Evolutionary conservation across 169 alveolate genomes (phyloP).

Genomic region (Plasmodium billcollinsi): DNA sequence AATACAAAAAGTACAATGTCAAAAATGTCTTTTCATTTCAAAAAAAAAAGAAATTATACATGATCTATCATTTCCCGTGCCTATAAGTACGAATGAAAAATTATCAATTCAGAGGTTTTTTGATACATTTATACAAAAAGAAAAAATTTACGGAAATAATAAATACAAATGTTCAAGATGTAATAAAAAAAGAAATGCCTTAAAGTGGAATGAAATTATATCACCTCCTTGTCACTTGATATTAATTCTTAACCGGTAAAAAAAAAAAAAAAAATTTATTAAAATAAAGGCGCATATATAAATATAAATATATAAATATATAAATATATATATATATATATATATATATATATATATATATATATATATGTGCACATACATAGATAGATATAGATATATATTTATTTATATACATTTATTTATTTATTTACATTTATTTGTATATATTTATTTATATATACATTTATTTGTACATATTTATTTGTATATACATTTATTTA

Average conservation of each 20-base stretch:
- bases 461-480: too few species aligned
- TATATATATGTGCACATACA: too few species aligned
- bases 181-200: slow-evolving; percentile 83
- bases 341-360: background rate
- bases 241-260: slow-evolving; percentile 82
- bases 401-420: background rate
- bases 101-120: slow-evolving; percentile 83
- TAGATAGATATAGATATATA: background rate
- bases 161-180: slow-evolving; percentile 84
- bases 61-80: slow-evolving; percentile 83
- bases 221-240: slow-evolving; percentile 90
- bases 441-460: too few species aligned
- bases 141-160: slow-evolving; percentile 85
- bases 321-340: background rate
- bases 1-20: slow-evolving; percentile 84
- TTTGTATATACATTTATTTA: too few species aligned
- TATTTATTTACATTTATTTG: too few species aligned
- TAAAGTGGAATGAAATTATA: slow-evolving; percentile 86
- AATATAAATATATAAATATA: too few species aligned
- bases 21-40: slow-evolving; percentile 78
- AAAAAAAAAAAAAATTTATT: background rate
- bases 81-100: slow-evolving; percentile 34
- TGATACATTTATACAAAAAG: slow-evolving; percentile 82
- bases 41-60: slow-evolving; percentile 82
- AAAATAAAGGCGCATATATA: too few species aligned